A percentile compares a stretch with the other conserved stretches of the same genome.
phyloP scores from a whole-genome alignment of 192 early-diverging fungal genomes.

The Dispira simplex region DNA sequence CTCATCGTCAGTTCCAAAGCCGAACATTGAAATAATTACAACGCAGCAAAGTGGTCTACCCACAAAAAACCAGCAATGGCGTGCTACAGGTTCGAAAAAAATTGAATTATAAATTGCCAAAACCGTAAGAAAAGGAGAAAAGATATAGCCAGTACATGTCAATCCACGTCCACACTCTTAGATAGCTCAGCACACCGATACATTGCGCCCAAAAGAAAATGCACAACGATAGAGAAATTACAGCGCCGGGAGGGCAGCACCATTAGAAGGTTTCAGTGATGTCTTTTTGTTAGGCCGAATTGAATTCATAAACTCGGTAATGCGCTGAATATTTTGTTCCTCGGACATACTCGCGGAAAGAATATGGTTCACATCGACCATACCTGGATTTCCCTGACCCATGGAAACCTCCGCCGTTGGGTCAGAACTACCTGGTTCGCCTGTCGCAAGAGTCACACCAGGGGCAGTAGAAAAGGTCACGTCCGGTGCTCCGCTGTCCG shows the following conservation, averaged over 20 bases:
- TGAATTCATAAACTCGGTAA: conserved; percentile 12
- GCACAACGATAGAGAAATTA: background rate
- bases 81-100: too few species aligned
- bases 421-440: background rate
- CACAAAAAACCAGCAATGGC: too few species aligned
- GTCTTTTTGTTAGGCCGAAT: conserved; percentile 4
- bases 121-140: too few species aligned
- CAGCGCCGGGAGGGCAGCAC: background rate
- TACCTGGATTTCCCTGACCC: too few species aligned
- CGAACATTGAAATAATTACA: too few species aligned
- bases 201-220: too few species aligned
- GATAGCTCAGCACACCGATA: too few species aligned
- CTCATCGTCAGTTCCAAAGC: too few species aligned
- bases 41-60: too few species aligned
- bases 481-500: background rate
- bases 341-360: conserved; percentile 10
- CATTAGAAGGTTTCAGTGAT: background rate
- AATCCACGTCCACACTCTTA: too few species aligned
- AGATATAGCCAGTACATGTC: too few species aligned
- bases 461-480: background rate
- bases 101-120: too few species aligned
- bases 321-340: conserved; percentile 10
- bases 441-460: background rate
- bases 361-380: background rate
- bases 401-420: background rate